Evolutionary conservation across 441 rosid species (phyloP), one percentile per base, ranked within the genome.

Genomic region (Isatis lusitanica): DNA sequence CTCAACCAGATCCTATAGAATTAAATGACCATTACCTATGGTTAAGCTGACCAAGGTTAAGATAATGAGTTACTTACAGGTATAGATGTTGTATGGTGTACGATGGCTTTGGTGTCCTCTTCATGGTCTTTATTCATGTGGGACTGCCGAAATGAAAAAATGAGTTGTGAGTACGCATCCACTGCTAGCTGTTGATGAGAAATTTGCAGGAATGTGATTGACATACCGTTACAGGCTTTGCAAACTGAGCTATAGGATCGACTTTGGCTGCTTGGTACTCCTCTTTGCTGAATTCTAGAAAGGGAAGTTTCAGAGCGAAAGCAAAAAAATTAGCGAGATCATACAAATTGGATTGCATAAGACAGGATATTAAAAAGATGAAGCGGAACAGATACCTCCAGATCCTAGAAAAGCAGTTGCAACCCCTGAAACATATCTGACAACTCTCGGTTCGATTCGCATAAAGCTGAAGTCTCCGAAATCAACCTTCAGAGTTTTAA

Each of bases 111-210:
- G 47, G 93, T 88, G 76, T 90, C 98, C 50, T 94, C 96, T 75
- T 77, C 86, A 80, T 94, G 97, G 82, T 94, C 98, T 82, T 81
- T 87, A 51, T 94, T 94, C 97, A 91, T 94, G 81, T 94, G 97
- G 53, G 96, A 87, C 97, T 94, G 78, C 64, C 48, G 9, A 77
- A 70, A 53, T 48, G 48, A 76, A 12, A 16, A 4, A 9, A 2
- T 10, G 47, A 16, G 43, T 73, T 48, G 16, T 77, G 43, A 75
- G 57, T 56, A 63, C 8, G n/a, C 36, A 55, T 59, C 9, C 21
- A 53, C 59, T 21, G 30, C 10, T 53, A 72, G 24, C 0, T 48
- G 11, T 64, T 59, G 13, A 10, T 7, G 13, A 15, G 62, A 63
- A 30, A 15, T 1, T 44, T 28, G 47, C 43, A 18, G 24, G 46